phyloP scores from a whole-genome alignment of 2,329 filamentous ascomycete species.

The Stachybotrys echinatus region DNA sequence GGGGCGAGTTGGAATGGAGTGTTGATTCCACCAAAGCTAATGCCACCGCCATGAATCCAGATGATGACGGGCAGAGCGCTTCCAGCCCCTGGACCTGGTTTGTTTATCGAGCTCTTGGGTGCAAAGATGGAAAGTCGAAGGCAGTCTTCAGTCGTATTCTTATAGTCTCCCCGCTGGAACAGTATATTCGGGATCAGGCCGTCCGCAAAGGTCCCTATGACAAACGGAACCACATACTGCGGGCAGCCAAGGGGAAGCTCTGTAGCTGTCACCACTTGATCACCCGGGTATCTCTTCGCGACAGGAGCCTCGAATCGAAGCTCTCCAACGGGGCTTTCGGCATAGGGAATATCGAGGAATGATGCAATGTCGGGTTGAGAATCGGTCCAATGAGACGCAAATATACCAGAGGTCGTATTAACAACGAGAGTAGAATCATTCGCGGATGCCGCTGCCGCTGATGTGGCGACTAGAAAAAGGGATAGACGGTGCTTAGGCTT shows the following conservation, averaged over 20 bases:
- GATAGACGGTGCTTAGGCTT: too few species aligned
- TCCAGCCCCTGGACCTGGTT: neutral
- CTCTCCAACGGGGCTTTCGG: neutral
- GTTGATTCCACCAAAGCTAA: slow-evolving; percentile 17
- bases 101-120: slow-evolving; percentile 28
- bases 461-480: too few species aligned
- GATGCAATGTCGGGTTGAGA: neutral
- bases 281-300: neutral
- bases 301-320: neutral
- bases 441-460: too few species aligned
- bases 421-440: too few species aligned
- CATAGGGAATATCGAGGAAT: neutral
- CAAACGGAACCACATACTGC: neutral
- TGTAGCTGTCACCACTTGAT: neutral
- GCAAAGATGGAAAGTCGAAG: slow-evolving; percentile 37
- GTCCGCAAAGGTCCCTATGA: neutral
- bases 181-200: too few species aligned
- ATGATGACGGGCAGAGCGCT: slow-evolving; percentile 9
- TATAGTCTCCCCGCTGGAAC: neutral
- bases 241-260: neutral
- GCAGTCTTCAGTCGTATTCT: slow-evolving; percentile 20
- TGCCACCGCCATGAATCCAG: slow-evolving; percentile 20
- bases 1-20: slow-evolving; percentile 19
- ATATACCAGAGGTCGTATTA: neutral
- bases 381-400: neutral